phyloP scores from a whole-genome alignment of 441 rosid species.

The Croton setiger region DNA sequence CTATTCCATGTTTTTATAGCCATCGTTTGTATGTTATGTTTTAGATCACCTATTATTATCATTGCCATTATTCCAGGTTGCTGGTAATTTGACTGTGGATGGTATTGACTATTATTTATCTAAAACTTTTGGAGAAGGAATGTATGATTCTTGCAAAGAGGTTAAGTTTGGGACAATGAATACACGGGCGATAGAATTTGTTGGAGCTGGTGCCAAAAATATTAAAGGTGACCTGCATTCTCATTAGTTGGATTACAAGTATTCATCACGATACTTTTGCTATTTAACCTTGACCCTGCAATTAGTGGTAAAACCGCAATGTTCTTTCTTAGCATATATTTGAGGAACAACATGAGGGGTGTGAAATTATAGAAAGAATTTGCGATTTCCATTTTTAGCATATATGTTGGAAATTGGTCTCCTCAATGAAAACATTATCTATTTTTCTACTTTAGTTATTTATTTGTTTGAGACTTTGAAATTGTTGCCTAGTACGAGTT shows the following conservation, averaged over 20 bases:
- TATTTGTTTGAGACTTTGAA: not conserved
- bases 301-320: not conserved
- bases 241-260: constrained; percentile 5
- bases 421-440: not conserved
- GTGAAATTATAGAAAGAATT: not conserved
- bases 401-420: not conserved
- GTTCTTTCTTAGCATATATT: not conserved
- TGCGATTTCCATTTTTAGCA: not conserved
- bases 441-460: not conserved
- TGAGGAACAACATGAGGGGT: not conserved
- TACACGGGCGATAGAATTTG: constrained; percentile 72
- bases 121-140: constrained; percentile 65
- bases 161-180: constrained; percentile 93
- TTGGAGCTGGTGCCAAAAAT: constrained; percentile 79
- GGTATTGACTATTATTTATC: constrained; percentile 72
- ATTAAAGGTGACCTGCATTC: constrained; percentile 48
- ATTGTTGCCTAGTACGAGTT: not conserved
- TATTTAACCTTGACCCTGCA: not conserved
- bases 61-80: constrained; percentile 45
- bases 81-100: constrained; percentile 72
- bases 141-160: constrained; percentile 80
- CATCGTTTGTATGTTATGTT: not conserved
- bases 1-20: constrained; percentile 9
- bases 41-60: constrained; percentile 24
- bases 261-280: not conserved